Conservation (phyloP, 129 eudicot species). For the Helianthus tuberosus region DNA sequence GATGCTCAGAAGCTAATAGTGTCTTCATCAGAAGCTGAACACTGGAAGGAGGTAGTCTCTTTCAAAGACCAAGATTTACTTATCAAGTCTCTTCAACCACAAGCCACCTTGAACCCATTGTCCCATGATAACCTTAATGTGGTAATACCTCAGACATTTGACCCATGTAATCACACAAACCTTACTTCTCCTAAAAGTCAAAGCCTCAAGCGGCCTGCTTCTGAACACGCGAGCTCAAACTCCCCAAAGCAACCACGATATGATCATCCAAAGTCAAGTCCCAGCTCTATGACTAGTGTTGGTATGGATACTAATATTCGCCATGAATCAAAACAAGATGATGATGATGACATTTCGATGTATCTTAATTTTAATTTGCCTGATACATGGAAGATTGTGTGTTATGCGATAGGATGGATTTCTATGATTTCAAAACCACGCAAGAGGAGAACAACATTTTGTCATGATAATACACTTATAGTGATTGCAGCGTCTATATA, state of each 20-base stretch:
- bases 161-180: not conserved
- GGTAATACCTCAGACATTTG: not conserved
- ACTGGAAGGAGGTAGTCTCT: constrained; percentile 4
- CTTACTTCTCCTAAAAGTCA: constrained; percentile 27
- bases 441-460: constrained; percentile 14
- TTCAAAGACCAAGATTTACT: too few species aligned
- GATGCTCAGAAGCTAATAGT: constrained; percentile 32
- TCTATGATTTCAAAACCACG: constrained; percentile 17
- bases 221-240: constrained; percentile 24
- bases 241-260: constrained; percentile 29
- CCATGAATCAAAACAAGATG: not conserved
- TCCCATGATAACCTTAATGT: not conserved
- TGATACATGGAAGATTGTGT: constrained; percentile 31
- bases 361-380: constrained; percentile 1
- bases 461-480: not conserved
- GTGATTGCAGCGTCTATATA: constrained; percentile 7
- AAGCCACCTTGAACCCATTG: too few species aligned
- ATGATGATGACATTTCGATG: constrained; percentile 2
- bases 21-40: constrained; percentile 35
- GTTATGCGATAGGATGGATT: constrained; percentile 33
- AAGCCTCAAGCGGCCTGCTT: constrained; percentile 37
- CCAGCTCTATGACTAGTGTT: not conserved
- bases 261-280: constrained; percentile 12
- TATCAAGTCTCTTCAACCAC: too few species aligned
- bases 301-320: not conserved